Evolutionary conservation across 2,329 filamentous ascomycete species (phyloP), one percentile per base, ranked within the genome.

Genomic region (Ciborinia camelliae): DNA sequence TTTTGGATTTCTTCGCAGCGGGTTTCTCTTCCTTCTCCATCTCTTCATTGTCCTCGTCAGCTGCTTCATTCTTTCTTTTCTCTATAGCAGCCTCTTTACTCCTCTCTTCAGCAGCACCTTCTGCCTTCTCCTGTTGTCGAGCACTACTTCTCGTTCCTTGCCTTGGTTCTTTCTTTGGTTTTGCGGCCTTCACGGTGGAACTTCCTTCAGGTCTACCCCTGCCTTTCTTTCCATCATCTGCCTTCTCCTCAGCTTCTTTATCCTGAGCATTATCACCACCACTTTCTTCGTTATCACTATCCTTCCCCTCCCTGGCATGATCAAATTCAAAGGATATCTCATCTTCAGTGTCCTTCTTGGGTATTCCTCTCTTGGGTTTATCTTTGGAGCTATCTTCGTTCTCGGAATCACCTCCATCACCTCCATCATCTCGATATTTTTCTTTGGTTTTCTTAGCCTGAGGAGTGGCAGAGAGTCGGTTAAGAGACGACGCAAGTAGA

Each of bases 371-470:
- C 68, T 76, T 74, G 0, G 78, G 78, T 68, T 79, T 77, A 50
- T 81, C 78, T 66, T 80, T 80, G 23, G 75, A 77, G 1, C 76
- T 77, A 8, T 76, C 64, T 41, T 76, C 75, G 54, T 79, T 79
- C 65, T 79, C 76, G 57, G 79, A 79, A n/a, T 70, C 71, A 15
- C 78, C 78, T 52, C 69, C 69, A 35, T 59, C 37, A 73, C 75
- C 73, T 69, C 80, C 77, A 65, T 59, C 37, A 73, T 75, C 73
- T 69, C 80, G 77, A 65, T 79, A 79, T 68, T 79, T 76, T 66
- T 79, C 77, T 50, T 73, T 74, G n/a, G 79, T 72, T 65, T 79
- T 77, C n/a, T 72, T 68, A 7, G 77, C 77, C 77, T 79, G 39
- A 26, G n/a, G 35, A 18, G 28, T 35, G 3, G 18, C 7, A 7